These are phyloP conservation scores for Nakataea oryzae DNA, from an alignment of 2,329 filamentous ascomycete species.

Conservation along the genomic window DNA sequence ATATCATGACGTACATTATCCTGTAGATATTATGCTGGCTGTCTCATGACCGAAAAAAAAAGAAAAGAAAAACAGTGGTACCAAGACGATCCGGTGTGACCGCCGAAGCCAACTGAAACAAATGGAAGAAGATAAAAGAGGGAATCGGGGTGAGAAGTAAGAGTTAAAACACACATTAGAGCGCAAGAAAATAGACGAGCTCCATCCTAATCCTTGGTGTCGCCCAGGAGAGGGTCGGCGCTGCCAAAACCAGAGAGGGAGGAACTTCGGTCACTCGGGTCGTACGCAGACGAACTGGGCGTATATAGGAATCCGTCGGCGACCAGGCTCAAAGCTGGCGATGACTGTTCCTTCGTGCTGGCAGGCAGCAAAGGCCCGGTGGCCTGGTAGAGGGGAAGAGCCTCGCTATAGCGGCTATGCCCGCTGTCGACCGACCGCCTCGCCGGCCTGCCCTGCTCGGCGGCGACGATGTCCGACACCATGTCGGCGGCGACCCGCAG, in stretches of 20 bases:
- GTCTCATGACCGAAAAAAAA: too few relatives aligned
- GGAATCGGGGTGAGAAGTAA: too few relatives aligned
- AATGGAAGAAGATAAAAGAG: too few relatives aligned
- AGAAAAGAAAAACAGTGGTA: too few relatives aligned
- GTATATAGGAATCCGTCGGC: constrained; percentile 31
- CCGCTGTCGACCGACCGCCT: constrained; percentile 4
- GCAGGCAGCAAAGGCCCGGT: constrained; percentile 6
- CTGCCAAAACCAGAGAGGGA: constrained; percentile 3
- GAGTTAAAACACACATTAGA: too few relatives aligned
- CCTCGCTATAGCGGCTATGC: constrained; percentile 23
- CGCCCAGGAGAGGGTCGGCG: constrained; percentile 11
- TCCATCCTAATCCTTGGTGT: constrained; percentile 12
- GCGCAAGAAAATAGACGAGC: not conserved
- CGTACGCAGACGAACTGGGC: constrained; percentile 19
- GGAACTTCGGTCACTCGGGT: constrained; percentile 11
- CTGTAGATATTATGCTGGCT: not conserved
- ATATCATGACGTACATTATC: not conserved
- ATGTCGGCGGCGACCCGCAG: constrained; percentile 34
- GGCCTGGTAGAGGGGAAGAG: constrained; percentile 31
- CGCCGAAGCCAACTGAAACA: too few relatives aligned
- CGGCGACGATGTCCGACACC: constrained; percentile 33
- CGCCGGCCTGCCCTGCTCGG: constrained; percentile 25
- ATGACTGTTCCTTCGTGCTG: constrained; percentile 11
- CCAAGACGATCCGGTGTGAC: too few relatives aligned
- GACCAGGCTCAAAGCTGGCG: constrained; percentile 21